Evolutionary conservation across 2,329 filamentous ascomycete genomes (phyloP).

Genomic region (Zasmidium angulare): DNA sequence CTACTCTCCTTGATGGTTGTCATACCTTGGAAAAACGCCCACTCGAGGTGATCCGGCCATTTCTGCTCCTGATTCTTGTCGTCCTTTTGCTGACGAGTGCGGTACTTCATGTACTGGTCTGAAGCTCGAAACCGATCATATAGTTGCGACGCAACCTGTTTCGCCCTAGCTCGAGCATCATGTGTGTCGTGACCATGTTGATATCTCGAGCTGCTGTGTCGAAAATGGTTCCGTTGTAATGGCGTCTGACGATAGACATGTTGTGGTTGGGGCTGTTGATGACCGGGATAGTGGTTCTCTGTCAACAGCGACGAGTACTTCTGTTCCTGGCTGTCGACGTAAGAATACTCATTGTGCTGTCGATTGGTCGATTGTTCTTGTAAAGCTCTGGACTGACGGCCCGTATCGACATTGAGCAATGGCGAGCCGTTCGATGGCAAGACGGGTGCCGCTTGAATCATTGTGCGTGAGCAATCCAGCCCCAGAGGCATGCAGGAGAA

Average conservation of each 20-base stretch:
- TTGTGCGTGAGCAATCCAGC: conserved; percentile 21
- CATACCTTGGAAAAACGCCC: conserved; percentile 50
- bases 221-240: conserved; percentile 14
- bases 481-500: conserved; percentile 36
- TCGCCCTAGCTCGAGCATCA: conserved; percentile 15
- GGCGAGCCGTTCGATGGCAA: conserved; percentile 45
- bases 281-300: conserved; percentile 24
- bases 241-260: conserved; percentile 16
- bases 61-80: conserved; percentile 37
- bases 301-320: conserved; percentile 34
- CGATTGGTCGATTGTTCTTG: conserved; percentile 46
- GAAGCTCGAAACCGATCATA: conserved; percentile 34
- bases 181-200: background rate
- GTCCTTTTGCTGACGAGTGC: conserved; percentile 40
- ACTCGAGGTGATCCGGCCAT: conserved; percentile 50
- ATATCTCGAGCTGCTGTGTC: conserved; percentile 3
- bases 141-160: conserved; percentile 25
- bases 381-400: conserved; percentile 36
- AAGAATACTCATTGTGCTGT: conserved; percentile 33
- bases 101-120: conserved; percentile 48
- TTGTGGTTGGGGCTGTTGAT: conserved; percentile 14
- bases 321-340: conserved; percentile 23
- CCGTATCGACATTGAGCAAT: conserved; percentile 30
- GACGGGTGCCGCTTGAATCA: conserved; percentile 38
- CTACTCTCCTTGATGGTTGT: background rate